A percentile compares a stretch with the other conserved stretches of the same genome.
phyloP scores from a whole-genome alignment of 306 rosid genomes.

The Rosa rugosa region DNA sequence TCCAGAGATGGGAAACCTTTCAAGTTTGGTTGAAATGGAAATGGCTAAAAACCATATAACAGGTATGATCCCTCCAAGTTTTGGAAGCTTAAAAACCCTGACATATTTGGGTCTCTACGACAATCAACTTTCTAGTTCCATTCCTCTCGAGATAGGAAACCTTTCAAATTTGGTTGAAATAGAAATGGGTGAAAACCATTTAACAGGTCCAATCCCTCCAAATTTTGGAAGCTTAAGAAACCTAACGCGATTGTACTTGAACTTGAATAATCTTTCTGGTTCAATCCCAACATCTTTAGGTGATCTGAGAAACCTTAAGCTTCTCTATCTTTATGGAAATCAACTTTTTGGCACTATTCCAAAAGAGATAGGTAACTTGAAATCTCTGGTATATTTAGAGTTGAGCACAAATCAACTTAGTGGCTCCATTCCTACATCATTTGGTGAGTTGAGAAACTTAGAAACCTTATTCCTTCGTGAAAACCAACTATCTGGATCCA shows the following conservation, averaged over 20 bases:
- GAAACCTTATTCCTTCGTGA: not conserved
- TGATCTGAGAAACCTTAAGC: not conserved
- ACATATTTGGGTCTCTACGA: not conserved
- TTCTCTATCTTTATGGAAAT: not conserved
- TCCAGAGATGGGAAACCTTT: not conserved
- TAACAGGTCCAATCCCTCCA: not conserved
- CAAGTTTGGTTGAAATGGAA: not conserved
- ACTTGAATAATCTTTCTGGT: not conserved
- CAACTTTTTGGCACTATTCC: not conserved
- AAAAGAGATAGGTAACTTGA: not conserved
- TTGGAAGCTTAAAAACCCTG: conserved; percentile 19
- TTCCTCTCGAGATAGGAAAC: conserved; percentile 28
- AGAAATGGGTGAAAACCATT: not conserved
- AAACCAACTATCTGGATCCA: not conserved
- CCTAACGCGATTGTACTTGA: not conserved
- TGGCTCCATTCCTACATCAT: conserved; percentile 30
- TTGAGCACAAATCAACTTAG: not conserved
- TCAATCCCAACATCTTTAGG: not conserved
- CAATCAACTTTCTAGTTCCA: conserved; percentile 29
- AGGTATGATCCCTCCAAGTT: conserved; percentile 3
- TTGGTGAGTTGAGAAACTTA: conserved; percentile 12
- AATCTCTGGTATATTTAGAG: not conserved
- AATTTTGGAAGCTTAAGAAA: not conserved
- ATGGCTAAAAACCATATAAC: not conserved
- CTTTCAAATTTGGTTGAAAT: not conserved